Conservation (phyloP, 148 eudicot species). For the Polygonum aviculare region DNA sequence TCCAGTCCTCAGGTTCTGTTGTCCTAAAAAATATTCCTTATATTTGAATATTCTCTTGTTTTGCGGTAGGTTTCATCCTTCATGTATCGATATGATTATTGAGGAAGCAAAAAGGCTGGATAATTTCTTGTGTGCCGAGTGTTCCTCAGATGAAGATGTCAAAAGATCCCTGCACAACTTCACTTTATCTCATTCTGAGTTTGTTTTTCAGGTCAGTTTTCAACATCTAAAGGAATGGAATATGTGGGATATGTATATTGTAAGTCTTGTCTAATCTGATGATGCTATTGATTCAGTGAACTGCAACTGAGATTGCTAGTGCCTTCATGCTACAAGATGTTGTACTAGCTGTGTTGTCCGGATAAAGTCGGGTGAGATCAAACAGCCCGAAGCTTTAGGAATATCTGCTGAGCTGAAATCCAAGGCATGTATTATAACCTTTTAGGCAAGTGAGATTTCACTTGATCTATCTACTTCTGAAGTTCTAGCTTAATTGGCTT, state of each 20-base stretch:
- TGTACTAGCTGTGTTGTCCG: slow-evolving; percentile 97
- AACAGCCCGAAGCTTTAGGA: slow-evolving; percentile 91
- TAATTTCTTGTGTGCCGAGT: too few species aligned
- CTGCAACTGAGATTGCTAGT: not conserved
- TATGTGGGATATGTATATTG: not conserved
- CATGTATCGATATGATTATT: too few species aligned
- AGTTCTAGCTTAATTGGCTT: not conserved
- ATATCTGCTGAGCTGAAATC: slow-evolving; percentile 88
- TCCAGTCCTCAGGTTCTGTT: too few species aligned
- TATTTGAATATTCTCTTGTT: too few species aligned
- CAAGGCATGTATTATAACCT: slow-evolving; percentile 33
- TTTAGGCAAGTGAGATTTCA: not conserved
- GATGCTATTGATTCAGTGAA: not conserved
- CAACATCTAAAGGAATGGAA: not conserved
- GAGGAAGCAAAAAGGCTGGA: too few species aligned
- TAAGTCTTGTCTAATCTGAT: not conserved
- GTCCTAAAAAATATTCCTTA: too few species aligned
- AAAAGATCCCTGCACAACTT: too few species aligned
- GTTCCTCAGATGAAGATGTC: too few species aligned
- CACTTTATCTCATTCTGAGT: too few species aligned
- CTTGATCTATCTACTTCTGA: not conserved
- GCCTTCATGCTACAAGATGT: slow-evolving; percentile 51
- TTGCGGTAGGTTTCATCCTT: too few species aligned
- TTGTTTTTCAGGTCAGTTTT: not conserved
- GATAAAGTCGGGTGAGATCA: slow-evolving; percentile 75